Evolutionary conservation across 768 basidiomycete genomes (phyloP).

Genomic region (Lentinula detonsa): DNA sequence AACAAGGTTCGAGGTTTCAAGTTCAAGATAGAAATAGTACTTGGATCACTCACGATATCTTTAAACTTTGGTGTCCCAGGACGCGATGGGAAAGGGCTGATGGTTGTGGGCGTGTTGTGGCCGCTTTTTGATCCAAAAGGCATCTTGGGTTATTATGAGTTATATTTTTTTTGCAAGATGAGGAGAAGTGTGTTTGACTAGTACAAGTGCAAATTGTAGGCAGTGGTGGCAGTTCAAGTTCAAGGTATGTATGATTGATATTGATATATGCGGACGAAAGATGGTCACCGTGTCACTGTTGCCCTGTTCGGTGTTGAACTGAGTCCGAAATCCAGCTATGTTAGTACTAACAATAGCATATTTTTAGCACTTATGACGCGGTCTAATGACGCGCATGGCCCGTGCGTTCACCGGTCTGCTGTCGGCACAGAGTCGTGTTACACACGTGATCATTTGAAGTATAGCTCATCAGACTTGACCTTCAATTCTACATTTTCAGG

Average conservation of each 20-base stretch:
- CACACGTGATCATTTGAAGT: neutral
- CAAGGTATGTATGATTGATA: neutral
- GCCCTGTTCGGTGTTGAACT: neutral
- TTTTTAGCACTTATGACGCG: neutral
- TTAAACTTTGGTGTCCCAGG: constrained; percentile 1
- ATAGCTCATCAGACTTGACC: too few species aligned
- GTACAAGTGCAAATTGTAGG: neutral
- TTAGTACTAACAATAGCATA: neutral
- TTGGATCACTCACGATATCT: neutral
- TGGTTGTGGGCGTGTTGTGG: neutral
- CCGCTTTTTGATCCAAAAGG: neutral
- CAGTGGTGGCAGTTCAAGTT: neutral
- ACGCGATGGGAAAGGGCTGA: neutral
- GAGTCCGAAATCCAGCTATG: neutral
- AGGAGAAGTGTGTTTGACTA: neutral
- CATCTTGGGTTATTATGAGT: neutral
- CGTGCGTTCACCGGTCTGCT: neutral
- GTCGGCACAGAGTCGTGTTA: neutral
- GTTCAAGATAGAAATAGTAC: too few species aligned
- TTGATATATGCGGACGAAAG: neutral
- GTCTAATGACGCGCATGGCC: neutral
- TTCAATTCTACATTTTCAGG: too few species aligned
- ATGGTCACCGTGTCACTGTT: neutral
- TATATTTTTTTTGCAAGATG: neutral
- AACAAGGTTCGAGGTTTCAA: neutral